These are phyloP conservation scores for Solanum neorickii DNA, from an alignment of 257 asterid genomes.

Conservation along the genomic window DNA sequence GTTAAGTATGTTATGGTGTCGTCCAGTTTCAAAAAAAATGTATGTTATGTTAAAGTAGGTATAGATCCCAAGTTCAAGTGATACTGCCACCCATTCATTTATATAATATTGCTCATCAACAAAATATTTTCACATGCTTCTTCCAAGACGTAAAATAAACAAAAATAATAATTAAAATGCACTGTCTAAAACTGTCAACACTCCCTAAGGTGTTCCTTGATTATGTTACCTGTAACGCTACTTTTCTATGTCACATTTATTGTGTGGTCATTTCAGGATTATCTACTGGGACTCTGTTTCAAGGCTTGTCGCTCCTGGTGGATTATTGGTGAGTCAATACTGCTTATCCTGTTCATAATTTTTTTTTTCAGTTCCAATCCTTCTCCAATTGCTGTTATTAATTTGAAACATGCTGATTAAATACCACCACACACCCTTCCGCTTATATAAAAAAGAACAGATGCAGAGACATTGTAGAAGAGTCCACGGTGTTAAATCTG, in stretches of 20 bases:
- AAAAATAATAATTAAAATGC: neutral
- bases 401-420: neutral
- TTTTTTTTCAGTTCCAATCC: neutral
- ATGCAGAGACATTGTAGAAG: neutral
- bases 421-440: neutral
- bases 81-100: neutral
- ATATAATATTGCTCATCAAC: neutral
- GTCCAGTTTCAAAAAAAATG: no score
- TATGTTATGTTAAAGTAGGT: neutral
- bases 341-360: neutral
- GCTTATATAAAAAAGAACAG: neutral
- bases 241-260: neutral
- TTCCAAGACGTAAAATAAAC: neutral
- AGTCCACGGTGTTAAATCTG: neutral
- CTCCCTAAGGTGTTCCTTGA: neutral
- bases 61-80: neutral
- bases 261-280: constrained; percentile 34
- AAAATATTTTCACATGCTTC: neutral
- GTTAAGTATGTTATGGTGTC: neutral
- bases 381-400: neutral
- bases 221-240: neutral
- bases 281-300: constrained; percentile 91
- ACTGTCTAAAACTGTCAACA: neutral
- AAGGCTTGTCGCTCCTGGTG: constrained; percentile 78
- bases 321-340: constrained; percentile 63